phyloP scores from a whole-genome alignment of 1,139 yeast genomes.

The Blastobotrys illinoisensis region DNA sequence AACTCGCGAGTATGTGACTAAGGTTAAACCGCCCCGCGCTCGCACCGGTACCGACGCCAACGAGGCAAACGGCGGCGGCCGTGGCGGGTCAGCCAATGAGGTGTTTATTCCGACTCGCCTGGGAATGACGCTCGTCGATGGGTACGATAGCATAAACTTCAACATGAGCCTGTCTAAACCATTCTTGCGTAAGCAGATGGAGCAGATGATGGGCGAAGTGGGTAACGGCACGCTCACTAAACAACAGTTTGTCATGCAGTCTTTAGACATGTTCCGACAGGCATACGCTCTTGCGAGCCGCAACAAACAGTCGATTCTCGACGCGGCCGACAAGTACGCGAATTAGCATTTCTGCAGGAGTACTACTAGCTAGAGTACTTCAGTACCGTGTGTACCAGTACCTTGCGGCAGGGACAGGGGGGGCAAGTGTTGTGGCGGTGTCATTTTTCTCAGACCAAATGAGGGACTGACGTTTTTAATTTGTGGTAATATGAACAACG shows the following conservation, averaged over 20 bases:
- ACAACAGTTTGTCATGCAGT: constrained; percentile 50
- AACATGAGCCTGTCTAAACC: constrained; percentile 82
- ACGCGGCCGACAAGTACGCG: constrained; percentile 5
- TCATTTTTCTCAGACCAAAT: background rate
- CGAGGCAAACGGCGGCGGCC: background rate
- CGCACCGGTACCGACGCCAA: background rate
- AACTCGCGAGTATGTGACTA: constrained; percentile 59
- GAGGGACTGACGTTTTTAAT: background rate
- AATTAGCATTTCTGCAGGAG: background rate
- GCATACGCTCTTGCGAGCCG: constrained; percentile 31
- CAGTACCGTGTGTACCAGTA: background rate
- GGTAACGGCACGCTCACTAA: constrained; percentile 58
- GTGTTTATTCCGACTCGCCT: constrained; percentile 68
- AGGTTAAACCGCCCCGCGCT: constrained; percentile 21
- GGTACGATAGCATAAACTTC: constrained; percentile 74
- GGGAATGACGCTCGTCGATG: constrained; percentile 86
- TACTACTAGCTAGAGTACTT: too few relatives aligned
- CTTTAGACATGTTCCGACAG: constrained; percentile 56
- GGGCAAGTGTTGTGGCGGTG: background rate
- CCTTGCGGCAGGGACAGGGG: background rate
- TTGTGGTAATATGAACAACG: background rate
- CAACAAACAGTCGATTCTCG: constrained; percentile 20
- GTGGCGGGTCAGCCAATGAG: constrained; percentile 13
- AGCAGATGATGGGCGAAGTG: constrained; percentile 57
- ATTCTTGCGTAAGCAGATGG: constrained; percentile 72